Conservation (phyloP, 2,329 filamentous ascomycete genomes). For the Graphium sp. region DNA sequence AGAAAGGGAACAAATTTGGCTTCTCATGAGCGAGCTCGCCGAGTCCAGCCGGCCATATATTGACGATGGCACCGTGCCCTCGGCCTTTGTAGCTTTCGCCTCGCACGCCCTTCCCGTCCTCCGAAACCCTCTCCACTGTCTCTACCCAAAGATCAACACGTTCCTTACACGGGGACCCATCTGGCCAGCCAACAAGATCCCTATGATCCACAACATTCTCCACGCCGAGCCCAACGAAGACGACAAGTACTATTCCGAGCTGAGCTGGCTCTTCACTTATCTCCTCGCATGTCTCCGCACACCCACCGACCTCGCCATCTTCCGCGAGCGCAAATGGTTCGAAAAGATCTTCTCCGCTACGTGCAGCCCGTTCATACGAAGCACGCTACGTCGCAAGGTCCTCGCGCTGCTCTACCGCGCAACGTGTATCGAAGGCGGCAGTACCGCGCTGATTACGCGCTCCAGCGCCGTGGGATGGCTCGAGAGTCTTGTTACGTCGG, state of each 20-base stretch:
- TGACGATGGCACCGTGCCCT: slow-evolving; percentile 45
- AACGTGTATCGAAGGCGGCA: slow-evolving; percentile 51
- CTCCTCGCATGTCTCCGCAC: slow-evolving; percentile 51
- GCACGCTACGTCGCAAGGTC: slow-evolving; percentile 40
- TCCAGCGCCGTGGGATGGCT: slow-evolving; percentile 64
- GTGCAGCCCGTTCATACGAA: slow-evolving; percentile 45
- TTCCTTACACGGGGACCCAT: slow-evolving; percentile 64
- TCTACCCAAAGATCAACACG: slow-evolving; percentile 75
- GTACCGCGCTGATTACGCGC: slow-evolving; percentile 65
- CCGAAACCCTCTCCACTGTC: slow-evolving; percentile 58
- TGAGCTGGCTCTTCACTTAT: slow-evolving; percentile 58
- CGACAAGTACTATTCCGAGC: slow-evolving; percentile 55
- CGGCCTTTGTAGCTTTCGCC: slow-evolving; percentile 61
- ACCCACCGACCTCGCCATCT: slow-evolving; percentile 39
- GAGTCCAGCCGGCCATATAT: slow-evolving; percentile 51
- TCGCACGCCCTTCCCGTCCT: slow-evolving; percentile 53
- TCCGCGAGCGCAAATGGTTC: slow-evolving; percentile 48
- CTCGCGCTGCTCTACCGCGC: slow-evolving; percentile 49
- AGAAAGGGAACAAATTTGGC: slow-evolving; percentile 62
- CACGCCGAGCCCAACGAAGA: slow-evolving; percentile 54
- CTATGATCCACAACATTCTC: slow-evolving; percentile 48
- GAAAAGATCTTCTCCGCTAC: slow-evolving; percentile 59
- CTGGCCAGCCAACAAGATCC: slow-evolving; percentile 60
- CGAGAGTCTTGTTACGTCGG: slow-evolving; percentile 3
- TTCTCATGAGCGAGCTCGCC: slow-evolving; percentile 63